Base-by-base conservation (phyloP, 202 grass and related monocot species). In the Saccharum hybrid region DNA sequence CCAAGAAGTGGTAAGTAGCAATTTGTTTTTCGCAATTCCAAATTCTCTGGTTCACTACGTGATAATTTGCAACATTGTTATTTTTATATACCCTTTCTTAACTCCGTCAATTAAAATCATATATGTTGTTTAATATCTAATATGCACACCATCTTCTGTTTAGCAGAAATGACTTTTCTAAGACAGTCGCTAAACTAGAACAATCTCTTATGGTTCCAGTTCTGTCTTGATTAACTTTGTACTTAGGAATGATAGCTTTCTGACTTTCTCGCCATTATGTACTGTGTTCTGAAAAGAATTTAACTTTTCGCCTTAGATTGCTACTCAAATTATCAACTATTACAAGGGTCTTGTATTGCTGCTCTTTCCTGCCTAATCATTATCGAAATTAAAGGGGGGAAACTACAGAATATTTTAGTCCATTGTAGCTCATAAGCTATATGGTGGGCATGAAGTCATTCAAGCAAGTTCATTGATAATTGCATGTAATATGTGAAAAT, bases 1-100 rank as follows among this genome's bases (percentile, higher is more conserved):
- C 85, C 78, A 82, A 68, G 92, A 98, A 96, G 36, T 98, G 91
- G 96, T 98, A 89, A 95, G 71, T 77, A 52, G 45, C 68, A 42
- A 56, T 66, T 85, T 59, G 59, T 13, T 60, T 83, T 54, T 77
- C 13, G 37, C 5, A 66, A 83, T 87, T 88, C 19, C 70, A 71
- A 23, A 66, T 45, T 87, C 74, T 82, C 38, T 84, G 48, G 59
- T 15, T 75, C 82, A 72, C 48, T 49, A 1, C 66, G 62, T 62
- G 41, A 42, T 51, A 15, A 10, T 21, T 66, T 62, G 2, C 22
- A 52, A 13, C 1, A 7, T 23, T 75, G 28, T 63, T 33, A 12
- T 73, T 43, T 70, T 54, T n/a, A 30, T 34, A 42, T 34, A 49
- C 34, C 4, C 37, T 54, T 52, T 79, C 8, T 69, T 41, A 57